phyloP scores from a whole-genome alignment of 441 rosid species.

The Gossypium trilobum region DNA sequence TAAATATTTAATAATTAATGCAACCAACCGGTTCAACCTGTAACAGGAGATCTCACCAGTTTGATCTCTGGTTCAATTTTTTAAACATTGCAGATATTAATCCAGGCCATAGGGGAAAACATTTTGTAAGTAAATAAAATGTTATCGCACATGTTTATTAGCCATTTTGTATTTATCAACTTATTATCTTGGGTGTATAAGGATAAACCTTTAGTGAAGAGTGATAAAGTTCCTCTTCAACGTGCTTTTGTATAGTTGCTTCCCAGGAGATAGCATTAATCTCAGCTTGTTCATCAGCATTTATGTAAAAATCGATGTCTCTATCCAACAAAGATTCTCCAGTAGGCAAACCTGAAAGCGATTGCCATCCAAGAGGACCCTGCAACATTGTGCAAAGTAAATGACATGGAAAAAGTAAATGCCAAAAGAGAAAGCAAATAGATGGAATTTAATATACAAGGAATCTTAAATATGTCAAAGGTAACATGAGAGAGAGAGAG shows the following conservation, averaged over 20 bases:
- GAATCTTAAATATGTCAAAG: constrained; percentile 1
- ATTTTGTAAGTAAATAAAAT: background rate
- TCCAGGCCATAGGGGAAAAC: background rate
- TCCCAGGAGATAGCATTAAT: constrained; percentile 88
- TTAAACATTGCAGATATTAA: background rate
- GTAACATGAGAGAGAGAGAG: background rate
- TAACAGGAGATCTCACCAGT: background rate
- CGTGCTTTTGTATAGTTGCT: constrained; percentile 77
- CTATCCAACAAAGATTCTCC: constrained; percentile 62
- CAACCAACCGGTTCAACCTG: background rate
- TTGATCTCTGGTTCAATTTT: background rate
- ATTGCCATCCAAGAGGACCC: constrained; percentile 98
- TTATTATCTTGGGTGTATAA: constrained; percentile 7
- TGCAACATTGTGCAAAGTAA: constrained; percentile 30
- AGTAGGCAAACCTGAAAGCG: constrained; percentile 66
- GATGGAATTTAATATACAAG: background rate
- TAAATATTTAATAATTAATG: background rate
- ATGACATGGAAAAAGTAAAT: background rate
- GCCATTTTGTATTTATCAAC: background rate
- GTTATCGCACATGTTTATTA: background rate
- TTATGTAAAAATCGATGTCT: constrained; percentile 62
- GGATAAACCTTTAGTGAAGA: constrained; percentile 59
- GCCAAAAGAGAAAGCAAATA: background rate
- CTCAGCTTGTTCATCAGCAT: constrained; percentile 54
- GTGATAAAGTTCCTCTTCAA: constrained; percentile 85